Evolutionary conservation across 768 basidiomycete species (phyloP), one percentile per base, ranked within the genome.

Genomic region (Polyporus arcularius): DNA sequence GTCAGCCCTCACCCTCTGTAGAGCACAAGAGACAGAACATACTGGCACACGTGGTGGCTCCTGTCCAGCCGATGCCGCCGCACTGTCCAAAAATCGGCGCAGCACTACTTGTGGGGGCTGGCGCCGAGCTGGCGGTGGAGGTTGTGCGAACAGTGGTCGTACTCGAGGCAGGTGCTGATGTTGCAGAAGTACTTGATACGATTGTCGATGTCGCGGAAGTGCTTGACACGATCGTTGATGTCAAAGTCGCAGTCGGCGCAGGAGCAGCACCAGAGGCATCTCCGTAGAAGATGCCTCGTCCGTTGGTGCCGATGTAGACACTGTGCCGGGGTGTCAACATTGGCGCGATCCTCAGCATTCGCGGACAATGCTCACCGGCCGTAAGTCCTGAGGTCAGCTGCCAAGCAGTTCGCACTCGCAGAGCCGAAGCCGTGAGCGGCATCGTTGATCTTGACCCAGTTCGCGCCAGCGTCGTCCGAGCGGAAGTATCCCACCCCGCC

Each of bases 391-490:
- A 79, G 79, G 64, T 86, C 84, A 16, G 78, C 86, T 15, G 82
- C 74, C 15, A 87, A 61, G 42, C 75, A 69, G 65, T 83, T 83
- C 26, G 79, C 64, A 53, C 73, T 67, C 5, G 77, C 80, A 6
- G 80, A 79, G 5, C 83, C 84, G 64, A 87, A 86, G 11, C 85
- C 85, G 67, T 85, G 82, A 4, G 74, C 69, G 30, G 76, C 80
- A 65, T 85, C 84, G 66, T 84, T 84, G 60, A 87, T 84, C 71
- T 81, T 74, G 1, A 82, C 76, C 86, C 86, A 86, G 64, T 78
- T 82, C 14, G 72, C 73, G 48, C 85, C 85, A 32, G 72, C 68
- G 63, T 87, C 79, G 67, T 87, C 84, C 2, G 82, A 82, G 48
- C 85, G 75, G 71, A 80, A 86, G 68, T 82, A 80, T 7, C 82